Conservation (phyloP, 1,284 basidiomycete genomes). For the Malassezia arunalokei region DNA sequence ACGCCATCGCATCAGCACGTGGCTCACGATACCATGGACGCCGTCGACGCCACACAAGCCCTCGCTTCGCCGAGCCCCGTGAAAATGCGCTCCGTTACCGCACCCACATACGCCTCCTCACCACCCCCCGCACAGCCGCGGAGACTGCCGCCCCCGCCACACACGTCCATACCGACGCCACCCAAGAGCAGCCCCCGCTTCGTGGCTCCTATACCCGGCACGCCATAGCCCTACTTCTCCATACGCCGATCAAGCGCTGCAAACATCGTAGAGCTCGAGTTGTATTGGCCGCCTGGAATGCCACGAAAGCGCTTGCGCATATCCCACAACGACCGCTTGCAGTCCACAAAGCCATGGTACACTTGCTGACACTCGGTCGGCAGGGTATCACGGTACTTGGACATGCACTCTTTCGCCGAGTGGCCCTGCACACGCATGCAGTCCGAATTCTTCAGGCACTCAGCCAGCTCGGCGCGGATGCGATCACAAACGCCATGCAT, state of each 20-base stretch:
- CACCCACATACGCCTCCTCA: neutral
- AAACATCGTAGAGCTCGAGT: constrained; percentile 9
- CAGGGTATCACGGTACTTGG: constrained; percentile 5
- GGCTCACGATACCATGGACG: no score
- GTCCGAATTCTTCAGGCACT: constrained; percentile 12
- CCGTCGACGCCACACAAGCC: no score
- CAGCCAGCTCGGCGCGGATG: constrained; percentile 10
- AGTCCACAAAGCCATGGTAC: constrained; percentile 12
- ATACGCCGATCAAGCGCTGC: constrained; percentile 13
- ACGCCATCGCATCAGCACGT: neutral
- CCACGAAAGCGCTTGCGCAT: constrained; percentile 17
- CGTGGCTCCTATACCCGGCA: neutral
- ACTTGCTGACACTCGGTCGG: constrained; percentile 14
- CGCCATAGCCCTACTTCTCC: neutral
- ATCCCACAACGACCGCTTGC: constrained; percentile 15
- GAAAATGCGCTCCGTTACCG: neutral
- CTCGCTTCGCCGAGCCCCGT: neutral
- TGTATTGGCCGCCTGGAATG: constrained; percentile 13
- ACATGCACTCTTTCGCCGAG: constrained; percentile 11
- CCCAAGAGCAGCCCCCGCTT: neutral
- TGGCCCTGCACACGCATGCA: constrained; percentile 8
- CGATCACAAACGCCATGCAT: constrained; percentile 9
- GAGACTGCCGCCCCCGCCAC: neutral
- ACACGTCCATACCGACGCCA: neutral
- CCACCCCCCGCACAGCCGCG: neutral